Percentiles rank a stretch among this genome's conserved stretches.
Conservation (phyloP, 495 filamentous ascomycete genomes). For the Penicillium coffeae region DNA sequence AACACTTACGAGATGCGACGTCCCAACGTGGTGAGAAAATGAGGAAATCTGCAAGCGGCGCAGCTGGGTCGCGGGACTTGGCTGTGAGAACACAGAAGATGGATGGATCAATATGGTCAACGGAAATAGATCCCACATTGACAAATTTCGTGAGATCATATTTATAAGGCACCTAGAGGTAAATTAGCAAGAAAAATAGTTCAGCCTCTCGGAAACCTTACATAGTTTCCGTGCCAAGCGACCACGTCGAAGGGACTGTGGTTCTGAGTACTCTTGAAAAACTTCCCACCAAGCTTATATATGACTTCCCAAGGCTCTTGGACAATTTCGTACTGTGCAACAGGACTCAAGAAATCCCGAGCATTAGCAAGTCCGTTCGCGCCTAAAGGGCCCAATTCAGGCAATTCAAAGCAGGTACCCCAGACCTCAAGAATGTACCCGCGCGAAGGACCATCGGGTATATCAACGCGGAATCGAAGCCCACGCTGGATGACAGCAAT, state of each 20-base stretch:
- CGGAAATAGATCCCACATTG: constrained; percentile 47
- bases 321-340: constrained; percentile 39
- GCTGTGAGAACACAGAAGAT: constrained; percentile 51
- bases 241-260: constrained; percentile 52
- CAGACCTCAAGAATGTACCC: constrained; percentile 51
- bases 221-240: constrained; percentile 52
- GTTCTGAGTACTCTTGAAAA: constrained; percentile 46
- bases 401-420: constrained; percentile 45
- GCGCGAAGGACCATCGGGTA: constrained; percentile 44
- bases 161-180: constrained; percentile 39
- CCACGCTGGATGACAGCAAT: constrained; percentile 47
- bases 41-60: constrained; percentile 47
- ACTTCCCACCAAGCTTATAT: constrained; percentile 49
- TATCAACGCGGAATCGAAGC: constrained; percentile 42
- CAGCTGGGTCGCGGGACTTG: constrained; percentile 36
- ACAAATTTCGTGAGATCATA: constrained; percentile 52
- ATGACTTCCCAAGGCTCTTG: constrained; percentile 44
- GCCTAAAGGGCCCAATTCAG: constrained; percentile 49
- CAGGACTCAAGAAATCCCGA: constrained; percentile 45
- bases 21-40: constrained; percentile 51
- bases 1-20: constrained; percentile 39
- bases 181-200: constrained; percentile 3
- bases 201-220: constrained; percentile 10
- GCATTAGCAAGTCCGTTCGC: constrained; percentile 49
- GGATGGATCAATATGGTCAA: constrained; percentile 50